Base-by-base conservation (phyloP, 1,284 basidiomycete species). In the Cryptococcus jaspeensis region DNA sequence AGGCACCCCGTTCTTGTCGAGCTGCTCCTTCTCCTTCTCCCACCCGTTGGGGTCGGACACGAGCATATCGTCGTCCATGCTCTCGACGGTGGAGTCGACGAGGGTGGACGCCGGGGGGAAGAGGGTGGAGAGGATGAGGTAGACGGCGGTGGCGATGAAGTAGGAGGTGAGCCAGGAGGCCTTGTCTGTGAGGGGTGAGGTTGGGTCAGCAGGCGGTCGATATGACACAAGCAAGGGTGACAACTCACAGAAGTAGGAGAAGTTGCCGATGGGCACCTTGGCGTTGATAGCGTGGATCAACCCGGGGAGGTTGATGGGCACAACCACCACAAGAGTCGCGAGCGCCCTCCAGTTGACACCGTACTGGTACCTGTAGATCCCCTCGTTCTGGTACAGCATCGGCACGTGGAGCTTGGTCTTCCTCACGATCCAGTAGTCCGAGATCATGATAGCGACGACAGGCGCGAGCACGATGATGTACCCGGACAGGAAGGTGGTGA, bases 381-480 rank as follows among this genome's bases (percentile, higher is more conserved):
- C 74, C 44, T 72, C 60, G 49, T 73, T 73, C 38, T 69, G 67
- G 62, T 76, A 76, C 43, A 76, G 59, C 67, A 71, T 70, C 15
- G 70, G 72, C 3, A 76, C 70, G 62, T 75, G 66, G 11, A 72
- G 63, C 39, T 63, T 57, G 0, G 56, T 53, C 37, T 58, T 54
- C 50, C 71, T 62, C 53, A 75, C 52, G 32, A 73, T 41, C 68
- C 67, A 76, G 56, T 72, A 76, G 59, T 76, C 73, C 45, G 59
- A 44, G 50, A 74, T 69, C 70, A 76, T 72, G 58, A 76, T 73
- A 15, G 67, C 55, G 8, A 73, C 63, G 42, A 76, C 64, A 0
- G 74, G 75, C 2, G 70, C 70, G 7, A 75, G 65, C 37, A 76
- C 74, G 50, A 73, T 71, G 42, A 72, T 68, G 59, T 74, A 77